These are phyloP conservation scores for Ceratocystis colombiana DNA, from an alignment of 2,329 filamentous ascomycete genomes.

Conservation along the genomic window DNA sequence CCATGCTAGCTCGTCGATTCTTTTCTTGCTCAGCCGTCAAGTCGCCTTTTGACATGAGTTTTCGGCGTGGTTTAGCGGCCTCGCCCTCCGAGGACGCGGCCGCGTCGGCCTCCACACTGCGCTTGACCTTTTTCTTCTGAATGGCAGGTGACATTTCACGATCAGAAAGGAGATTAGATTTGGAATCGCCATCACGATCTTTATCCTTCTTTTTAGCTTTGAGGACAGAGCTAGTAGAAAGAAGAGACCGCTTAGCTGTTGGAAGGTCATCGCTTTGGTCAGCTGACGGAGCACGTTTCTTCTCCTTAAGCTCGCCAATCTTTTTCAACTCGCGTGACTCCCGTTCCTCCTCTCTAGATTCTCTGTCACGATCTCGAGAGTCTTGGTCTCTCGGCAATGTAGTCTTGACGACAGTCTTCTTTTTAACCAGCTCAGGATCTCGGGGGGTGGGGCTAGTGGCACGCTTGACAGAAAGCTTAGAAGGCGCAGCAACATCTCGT, in stretches of 20 bases:
- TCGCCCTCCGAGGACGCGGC: constrained; percentile 48
- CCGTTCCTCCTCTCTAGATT: constrained; percentile 36
- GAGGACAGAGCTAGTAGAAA: constrained; percentile 31
- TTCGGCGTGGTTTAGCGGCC: constrained; percentile 49
- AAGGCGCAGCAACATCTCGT: constrained; percentile 35
- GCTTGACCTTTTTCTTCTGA: constrained; percentile 45
- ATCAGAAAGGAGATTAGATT: constrained; percentile 34
- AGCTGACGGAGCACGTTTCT: constrained; percentile 38
- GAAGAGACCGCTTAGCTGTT: constrained; percentile 41
- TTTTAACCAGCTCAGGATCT: constrained; percentile 30
- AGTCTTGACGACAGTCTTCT: constrained; percentile 32
- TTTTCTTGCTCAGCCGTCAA: constrained; percentile 49
- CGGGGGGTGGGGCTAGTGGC: constrained; percentile 15
- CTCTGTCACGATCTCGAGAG: constrained; percentile 39
- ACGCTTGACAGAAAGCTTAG: constrained; percentile 32
- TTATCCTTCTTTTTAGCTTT: constrained; percentile 48
- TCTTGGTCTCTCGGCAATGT: constrained; percentile 39
- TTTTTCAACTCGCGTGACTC: constrained; percentile 31
- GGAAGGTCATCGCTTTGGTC: constrained; percentile 40
- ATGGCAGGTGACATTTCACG: constrained; percentile 43
- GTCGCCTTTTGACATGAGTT: constrained; percentile 54
- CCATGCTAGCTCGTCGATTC: constrained; percentile 49
- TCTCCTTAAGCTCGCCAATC: constrained; percentile 40
- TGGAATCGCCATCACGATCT: constrained; percentile 36
- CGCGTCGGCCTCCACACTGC: constrained; percentile 44